Evolutionary conservation across 2,329 filamentous ascomycete genomes (phyloP).

Genomic region (Byssothecium circinans): DNA sequence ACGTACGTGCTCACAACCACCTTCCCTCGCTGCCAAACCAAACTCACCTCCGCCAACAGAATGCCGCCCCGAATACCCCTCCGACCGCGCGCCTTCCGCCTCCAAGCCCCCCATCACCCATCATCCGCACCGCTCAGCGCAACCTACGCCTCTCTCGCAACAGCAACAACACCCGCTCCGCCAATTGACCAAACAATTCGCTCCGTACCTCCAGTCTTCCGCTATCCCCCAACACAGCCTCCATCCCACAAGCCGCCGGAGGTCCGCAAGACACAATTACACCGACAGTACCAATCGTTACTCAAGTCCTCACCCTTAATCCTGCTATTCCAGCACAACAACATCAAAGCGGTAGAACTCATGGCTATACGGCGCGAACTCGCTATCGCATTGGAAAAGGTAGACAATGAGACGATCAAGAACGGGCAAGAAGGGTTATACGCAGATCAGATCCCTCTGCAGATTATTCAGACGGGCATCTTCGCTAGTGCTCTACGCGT

Average conservation of each 20-base stretch:
- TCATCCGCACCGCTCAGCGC: conserved; percentile 35
- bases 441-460: conserved; percentile 68
- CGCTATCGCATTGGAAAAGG: conserved; percentile 60
- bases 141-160: conserved; percentile 55
- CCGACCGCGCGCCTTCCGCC: conserved; percentile 33
- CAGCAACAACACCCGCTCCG: conserved; percentile 56
- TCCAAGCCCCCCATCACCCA: conserved; percentile 25
- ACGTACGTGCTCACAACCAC: conserved; percentile 22
- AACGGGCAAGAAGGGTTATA: conserved; percentile 49
- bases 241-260: conserved; percentile 85
- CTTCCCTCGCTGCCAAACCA: background rate
- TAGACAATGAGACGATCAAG: conserved; percentile 71
- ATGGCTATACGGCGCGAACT: conserved; percentile 71
- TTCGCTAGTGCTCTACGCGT: conserved; percentile 83
- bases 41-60: conserved; percentile 6
- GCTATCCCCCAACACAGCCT: conserved; percentile 70
- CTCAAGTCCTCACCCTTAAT: conserved; percentile 83
- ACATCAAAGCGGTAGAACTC: conserved; percentile 74
- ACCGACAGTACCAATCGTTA: conserved; percentile 83
- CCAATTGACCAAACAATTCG: conserved; percentile 53
- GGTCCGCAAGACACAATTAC: conserved; percentile 86
- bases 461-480: conserved; percentile 87
- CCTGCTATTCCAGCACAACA: conserved; percentile 83
- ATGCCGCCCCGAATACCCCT: conserved; percentile 46
- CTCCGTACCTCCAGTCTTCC: conserved; percentile 50